These are phyloP conservation scores for Eurotiales sp. DNA, from an alignment of 2,329 filamentous ascomycete genomes.

Conservation along the genomic window DNA sequence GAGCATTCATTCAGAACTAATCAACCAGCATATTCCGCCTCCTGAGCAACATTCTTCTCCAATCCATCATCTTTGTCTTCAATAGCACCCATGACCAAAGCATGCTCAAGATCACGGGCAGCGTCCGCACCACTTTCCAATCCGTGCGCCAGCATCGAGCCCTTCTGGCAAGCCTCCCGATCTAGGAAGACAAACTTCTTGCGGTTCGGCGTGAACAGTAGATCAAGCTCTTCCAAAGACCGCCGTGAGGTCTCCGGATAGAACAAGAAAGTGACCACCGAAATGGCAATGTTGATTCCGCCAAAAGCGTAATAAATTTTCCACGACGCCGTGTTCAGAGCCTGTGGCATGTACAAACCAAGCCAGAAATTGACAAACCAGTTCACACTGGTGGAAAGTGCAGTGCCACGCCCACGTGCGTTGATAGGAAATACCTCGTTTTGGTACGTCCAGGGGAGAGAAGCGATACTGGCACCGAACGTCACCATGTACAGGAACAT, in stretches of 20 bases:
- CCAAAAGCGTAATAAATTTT: slow-evolving; percentile 33
- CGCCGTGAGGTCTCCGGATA: slow-evolving; percentile 19
- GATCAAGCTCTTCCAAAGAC: not conserved
- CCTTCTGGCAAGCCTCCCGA: not conserved
- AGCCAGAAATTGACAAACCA: slow-evolving; percentile 22
- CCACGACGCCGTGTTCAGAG: slow-evolving; percentile 40
- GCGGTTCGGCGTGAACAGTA: slow-evolving; percentile 20
- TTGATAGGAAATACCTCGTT: slow-evolving; percentile 22
- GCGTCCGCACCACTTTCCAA: not conserved
- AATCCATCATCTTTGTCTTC: not conserved
- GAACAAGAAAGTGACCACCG: slow-evolving; percentile 27
- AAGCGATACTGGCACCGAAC: slow-evolving; percentile 10
- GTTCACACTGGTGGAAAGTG: slow-evolving; percentile 19
- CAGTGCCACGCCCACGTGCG: slow-evolving; percentile 18
- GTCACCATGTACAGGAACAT: slow-evolving; percentile 22
- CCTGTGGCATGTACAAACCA: slow-evolving; percentile 20
- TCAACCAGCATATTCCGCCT: not conserved
- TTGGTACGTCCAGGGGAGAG: slow-evolving; percentile 18
- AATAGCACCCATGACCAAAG: not conserved
- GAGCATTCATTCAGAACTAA: no score
- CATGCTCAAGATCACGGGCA: not conserved
- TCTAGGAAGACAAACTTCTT: not conserved
- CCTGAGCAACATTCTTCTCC: not conserved
- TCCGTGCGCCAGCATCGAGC: not conserved
- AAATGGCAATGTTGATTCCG: slow-evolving; percentile 26